A percentile compares a stretch with the other conserved stretches of the same genome.
Conservation (phyloP, 2,329 filamentous ascomycete species). For the Apiospora aurea region DNA sequence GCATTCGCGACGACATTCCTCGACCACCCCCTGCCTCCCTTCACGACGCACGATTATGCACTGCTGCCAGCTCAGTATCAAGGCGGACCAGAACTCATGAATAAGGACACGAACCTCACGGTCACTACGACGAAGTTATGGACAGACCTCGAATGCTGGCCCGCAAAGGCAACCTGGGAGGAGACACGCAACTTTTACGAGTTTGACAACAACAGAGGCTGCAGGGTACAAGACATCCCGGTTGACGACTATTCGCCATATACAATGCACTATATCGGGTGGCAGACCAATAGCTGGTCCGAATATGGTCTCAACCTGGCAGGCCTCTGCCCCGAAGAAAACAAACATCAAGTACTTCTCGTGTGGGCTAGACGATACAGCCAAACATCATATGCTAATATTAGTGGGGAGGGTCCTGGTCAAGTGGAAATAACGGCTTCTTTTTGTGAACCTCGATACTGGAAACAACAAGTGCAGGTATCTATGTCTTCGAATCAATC, state of each 20-base stretch:
- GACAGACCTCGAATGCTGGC: background rate
- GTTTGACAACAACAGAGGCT: background rate
- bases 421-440: background rate
- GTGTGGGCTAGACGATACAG: background rate
- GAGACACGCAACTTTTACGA: too few relatives aligned
- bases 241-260: background rate
- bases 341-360: background rate
- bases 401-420: background rate
- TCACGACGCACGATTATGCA: background rate
- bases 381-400: too few relatives aligned
- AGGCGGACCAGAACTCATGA: background rate
- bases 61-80: background rate
- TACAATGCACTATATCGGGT: background rate
- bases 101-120: background rate
- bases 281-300: background rate
- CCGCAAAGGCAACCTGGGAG: too few relatives aligned
- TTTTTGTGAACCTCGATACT: background rate
- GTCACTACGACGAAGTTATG: background rate
- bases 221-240: background rate
- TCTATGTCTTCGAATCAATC: background rate
- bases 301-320: background rate
- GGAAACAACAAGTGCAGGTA: background rate
- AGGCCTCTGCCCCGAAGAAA: background rate
- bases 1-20: background rate
- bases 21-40: background rate